Evolutionary conservation across 441 rosid genomes (phyloP).

Genomic region (Pelargonium exstipulatum): DNA sequence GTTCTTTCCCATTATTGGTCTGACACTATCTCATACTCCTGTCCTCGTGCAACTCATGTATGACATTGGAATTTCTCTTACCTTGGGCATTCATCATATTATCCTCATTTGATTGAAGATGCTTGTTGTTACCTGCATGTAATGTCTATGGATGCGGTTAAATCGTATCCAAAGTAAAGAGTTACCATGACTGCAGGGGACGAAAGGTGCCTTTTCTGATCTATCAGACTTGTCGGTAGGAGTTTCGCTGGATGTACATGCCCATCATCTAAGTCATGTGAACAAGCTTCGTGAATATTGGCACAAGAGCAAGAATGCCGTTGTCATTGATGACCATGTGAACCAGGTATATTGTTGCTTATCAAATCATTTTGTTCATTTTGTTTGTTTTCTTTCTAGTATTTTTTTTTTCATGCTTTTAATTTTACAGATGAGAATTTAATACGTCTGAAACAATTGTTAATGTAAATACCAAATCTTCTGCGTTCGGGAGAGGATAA

Average conservation of each 20-base stretch:
- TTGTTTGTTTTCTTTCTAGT: neutral
- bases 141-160: neutral
- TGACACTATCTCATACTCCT: neutral
- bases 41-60: neutral
- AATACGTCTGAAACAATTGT: too few species aligned
- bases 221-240: conserved; percentile 25
- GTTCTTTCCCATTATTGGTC: too few species aligned
- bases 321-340: conserved; percentile 45
- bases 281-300: conserved; percentile 32
- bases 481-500: neutral
- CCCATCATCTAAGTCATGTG: conserved; percentile 24
- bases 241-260: conserved; percentile 18
- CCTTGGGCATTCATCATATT: neutral
- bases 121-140: neutral
- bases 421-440: too few species aligned
- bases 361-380: neutral
- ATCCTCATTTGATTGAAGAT: neutral
- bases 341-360: neutral
- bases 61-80: neutral
- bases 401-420: too few species aligned
- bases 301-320: conserved; percentile 33
- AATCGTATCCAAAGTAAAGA: neutral
- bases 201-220: neutral
- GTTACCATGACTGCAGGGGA: neutral
- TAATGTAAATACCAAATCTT: neutral